phyloP scores from a whole-genome alignment of 768 basidiomycete genomes.

The Strobilomyces dryophilus region DNA sequence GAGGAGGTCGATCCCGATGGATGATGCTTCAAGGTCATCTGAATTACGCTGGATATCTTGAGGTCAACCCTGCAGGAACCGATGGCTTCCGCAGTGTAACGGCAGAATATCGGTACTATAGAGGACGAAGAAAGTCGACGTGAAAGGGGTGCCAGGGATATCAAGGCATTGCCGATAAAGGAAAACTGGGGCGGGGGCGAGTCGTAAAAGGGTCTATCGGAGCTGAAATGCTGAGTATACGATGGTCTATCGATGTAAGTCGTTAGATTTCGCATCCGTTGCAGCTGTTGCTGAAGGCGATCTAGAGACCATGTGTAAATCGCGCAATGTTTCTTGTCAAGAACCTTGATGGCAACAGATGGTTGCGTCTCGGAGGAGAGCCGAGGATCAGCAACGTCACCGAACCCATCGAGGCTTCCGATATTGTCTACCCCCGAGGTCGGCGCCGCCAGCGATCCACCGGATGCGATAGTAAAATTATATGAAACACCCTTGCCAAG shows the following conservation, averaged over 20 bases:
- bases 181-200: slow-evolving; percentile 84
- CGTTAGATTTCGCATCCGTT: slow-evolving; percentile 90
- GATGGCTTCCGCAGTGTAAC: slow-evolving; percentile 92
- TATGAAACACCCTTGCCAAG: slow-evolving; percentile 84
- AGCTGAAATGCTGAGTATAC: slow-evolving; percentile 91
- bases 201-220: slow-evolving; percentile 91
- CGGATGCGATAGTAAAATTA: slow-evolving; percentile 90
- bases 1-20: slow-evolving; percentile 57
- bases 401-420: slow-evolving; percentile 86
- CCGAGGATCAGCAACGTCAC: slow-evolving; percentile 84
- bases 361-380: slow-evolving; percentile 74
- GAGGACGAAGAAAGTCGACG: slow-evolving; percentile 70
- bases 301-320: slow-evolving; percentile 92
- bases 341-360: slow-evolving; percentile 83
- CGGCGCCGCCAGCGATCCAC: slow-evolving; percentile 72
- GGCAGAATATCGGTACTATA: slow-evolving; percentile 87
- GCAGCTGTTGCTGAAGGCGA: slow-evolving; percentile 81
- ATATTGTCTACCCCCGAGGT: slow-evolving; percentile 81
- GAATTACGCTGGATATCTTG: slow-evolving; percentile 69
- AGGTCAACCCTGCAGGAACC: slow-evolving; percentile 89
- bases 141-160: slow-evolving; percentile 78
- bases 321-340: slow-evolving; percentile 82
- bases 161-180: slow-evolving; percentile 83
- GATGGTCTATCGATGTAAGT: slow-evolving; percentile 89
- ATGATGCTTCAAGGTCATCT: slow-evolving; percentile 49